Evolutionary conservation across 2,329 filamentous ascomycete species (phyloP).

Genomic region (Aspergillus sp.): DNA sequence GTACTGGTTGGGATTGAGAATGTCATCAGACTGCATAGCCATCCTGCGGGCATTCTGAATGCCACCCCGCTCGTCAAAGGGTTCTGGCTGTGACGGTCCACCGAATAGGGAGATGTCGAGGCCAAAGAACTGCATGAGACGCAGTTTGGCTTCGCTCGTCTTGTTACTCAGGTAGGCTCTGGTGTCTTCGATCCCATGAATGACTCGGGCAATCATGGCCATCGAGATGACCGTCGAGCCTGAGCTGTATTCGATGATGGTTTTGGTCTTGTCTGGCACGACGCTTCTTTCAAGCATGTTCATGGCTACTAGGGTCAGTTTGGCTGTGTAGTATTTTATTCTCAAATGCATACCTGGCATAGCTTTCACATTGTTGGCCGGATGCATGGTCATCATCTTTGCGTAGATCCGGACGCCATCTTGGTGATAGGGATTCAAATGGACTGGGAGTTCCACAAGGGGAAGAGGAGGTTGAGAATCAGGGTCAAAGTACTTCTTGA

Average conservation of each 20-base stretch:
- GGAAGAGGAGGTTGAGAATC: conserved; percentile 55
- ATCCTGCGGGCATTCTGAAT: conserved; percentile 46
- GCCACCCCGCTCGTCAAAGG: conserved; percentile 49
- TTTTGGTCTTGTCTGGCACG: conserved; percentile 42
- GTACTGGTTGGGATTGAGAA: conserved; percentile 55
- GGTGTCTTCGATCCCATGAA: conserved; percentile 49
- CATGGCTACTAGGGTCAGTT: conserved; percentile 33
- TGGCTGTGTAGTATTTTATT: background rate
- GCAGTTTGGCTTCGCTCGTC: conserved; percentile 49
- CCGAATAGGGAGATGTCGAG: conserved; percentile 56
- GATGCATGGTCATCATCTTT: conserved; percentile 63
- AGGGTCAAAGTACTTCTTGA: conserved; percentile 57
- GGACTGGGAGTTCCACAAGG: conserved; percentile 56
- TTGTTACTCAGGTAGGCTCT: conserved; percentile 57
- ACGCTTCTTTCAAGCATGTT: conserved; percentile 47
- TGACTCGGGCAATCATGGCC: conserved; percentile 50
- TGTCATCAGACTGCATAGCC: conserved; percentile 37
- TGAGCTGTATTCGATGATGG: conserved; percentile 58
- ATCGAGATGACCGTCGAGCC: conserved; percentile 60
- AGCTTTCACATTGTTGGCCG: conserved; percentile 61
- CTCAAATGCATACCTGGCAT: conserved; percentile 42
- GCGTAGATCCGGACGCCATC: conserved; percentile 61
- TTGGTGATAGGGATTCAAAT: conserved; percentile 52
- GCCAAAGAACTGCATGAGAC: conserved; percentile 57
- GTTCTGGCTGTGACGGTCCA: conserved; percentile 55